Conservation (phyloP, 202 grass and related monocot species). For the Setaria viridis region DNA sequence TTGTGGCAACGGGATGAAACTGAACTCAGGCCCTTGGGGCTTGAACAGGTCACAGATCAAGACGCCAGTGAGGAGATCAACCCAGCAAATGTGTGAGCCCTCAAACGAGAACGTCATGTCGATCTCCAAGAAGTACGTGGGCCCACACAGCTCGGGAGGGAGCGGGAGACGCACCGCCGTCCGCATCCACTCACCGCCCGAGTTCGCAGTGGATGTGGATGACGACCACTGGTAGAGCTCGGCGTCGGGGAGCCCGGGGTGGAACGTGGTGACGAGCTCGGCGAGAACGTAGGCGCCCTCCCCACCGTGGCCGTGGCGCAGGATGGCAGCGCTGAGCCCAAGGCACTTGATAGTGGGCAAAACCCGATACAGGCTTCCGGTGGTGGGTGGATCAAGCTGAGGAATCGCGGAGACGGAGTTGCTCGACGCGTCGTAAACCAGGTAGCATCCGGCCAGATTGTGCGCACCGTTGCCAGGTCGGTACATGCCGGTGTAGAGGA, state of each 20-base stretch:
- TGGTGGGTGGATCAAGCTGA: background rate
- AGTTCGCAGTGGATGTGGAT: background rate
- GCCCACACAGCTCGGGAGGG: background rate
- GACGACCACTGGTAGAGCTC: background rate
- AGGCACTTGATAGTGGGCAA: background rate
- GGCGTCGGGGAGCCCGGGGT: background rate
- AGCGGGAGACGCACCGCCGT: background rate
- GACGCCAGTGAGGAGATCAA: background rate
- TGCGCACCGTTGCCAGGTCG: background rate
- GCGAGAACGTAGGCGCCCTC: background rate
- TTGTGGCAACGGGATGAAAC: background rate
- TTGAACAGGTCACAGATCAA: background rate
- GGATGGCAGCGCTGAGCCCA: background rate
- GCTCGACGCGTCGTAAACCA: background rate
- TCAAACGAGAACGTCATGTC: background rate
- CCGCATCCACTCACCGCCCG: background rate
- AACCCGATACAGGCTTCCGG: background rate
- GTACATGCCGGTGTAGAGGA: background rate
- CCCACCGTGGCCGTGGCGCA: background rate
- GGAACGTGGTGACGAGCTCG: background rate
- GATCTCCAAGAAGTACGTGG: background rate
- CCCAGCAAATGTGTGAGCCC: background rate
- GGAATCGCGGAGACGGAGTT: background rate
- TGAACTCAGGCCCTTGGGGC: background rate
- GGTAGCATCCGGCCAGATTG: background rate